Evolutionary conservation across 164 flowering plant genomes (phyloP).

Genomic region (Dillenia suffruticosa): DNA sequence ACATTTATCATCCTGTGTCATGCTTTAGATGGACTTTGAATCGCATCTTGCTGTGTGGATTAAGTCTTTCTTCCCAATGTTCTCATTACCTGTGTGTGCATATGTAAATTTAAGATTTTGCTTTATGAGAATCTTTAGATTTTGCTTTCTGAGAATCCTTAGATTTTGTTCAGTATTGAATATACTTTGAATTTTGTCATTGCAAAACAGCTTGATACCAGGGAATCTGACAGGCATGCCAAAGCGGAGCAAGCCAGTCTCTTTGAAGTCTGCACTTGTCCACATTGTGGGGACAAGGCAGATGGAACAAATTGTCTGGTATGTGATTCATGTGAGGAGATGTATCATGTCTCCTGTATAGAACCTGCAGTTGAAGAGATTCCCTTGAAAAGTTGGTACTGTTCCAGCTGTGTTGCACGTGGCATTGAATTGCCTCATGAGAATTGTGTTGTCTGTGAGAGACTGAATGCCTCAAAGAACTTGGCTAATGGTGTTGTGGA

Average conservation of each 20-base stretch:
- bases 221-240: conserved; percentile 27
- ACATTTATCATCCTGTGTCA: too few species aligned
- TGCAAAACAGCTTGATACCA: conserved; percentile 18
- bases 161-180: conserved; percentile 5
- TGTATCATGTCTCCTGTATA: conserved; percentile 70
- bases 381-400: conserved; percentile 65
- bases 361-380: conserved; percentile 55
- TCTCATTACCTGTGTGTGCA: too few species aligned
- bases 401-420: conserved; percentile 47
- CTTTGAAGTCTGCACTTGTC: conserved; percentile 32
- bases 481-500: conserved; percentile 11
- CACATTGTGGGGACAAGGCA: conserved; percentile 48
- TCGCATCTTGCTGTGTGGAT: too few species aligned
- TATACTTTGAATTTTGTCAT: conserved; percentile 10
- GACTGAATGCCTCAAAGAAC: conserved; percentile 29
- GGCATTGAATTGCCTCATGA: conserved; percentile 52
- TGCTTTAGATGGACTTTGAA: too few species aligned
- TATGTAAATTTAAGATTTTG: background rate
- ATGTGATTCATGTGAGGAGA: conserved; percentile 81
- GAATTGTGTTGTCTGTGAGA: conserved; percentile 70
- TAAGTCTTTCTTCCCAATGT: too few species aligned
- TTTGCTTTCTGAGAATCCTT: conserved; percentile 12
- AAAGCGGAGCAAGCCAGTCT: conserved; percentile 35
- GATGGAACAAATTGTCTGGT: conserved; percentile 55
- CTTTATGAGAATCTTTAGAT: conserved; percentile 11